Evolutionary conservation across 169 alveolate species (phyloP).

Genomic region (Theileria equi): DNA sequence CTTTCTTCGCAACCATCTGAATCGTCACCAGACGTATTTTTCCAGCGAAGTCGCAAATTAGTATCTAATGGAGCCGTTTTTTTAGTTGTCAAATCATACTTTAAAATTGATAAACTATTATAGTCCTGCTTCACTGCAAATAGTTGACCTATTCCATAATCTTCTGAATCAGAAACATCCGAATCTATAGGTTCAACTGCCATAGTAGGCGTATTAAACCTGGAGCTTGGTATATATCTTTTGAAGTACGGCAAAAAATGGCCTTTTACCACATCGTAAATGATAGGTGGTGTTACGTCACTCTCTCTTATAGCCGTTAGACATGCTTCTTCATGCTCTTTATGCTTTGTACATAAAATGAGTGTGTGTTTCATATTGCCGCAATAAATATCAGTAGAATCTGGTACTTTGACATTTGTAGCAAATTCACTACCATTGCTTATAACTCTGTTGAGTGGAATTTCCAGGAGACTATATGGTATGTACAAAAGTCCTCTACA

Average conservation of each 20-base stretch:
- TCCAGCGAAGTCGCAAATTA: slow-evolving; percentile 33
- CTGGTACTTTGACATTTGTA: slow-evolving; percentile 60
- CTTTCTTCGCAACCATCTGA: slow-evolving; percentile 1
- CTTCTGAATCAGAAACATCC: slow-evolving; percentile 57
- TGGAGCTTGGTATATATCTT: slow-evolving; percentile 7
- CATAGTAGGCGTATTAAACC: slow-evolving; percentile 33
- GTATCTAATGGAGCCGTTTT: slow-evolving; percentile 27
- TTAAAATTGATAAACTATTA: slow-evolving; percentile 24
- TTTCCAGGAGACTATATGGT: slow-evolving; percentile 72
- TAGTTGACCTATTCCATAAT: slow-evolving; percentile 39
- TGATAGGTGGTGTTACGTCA: slow-evolving; percentile 46
- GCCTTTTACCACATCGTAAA: slow-evolving; percentile 50
- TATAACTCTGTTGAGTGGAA: slow-evolving; percentile 63
- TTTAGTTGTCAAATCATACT: slow-evolving; percentile 25
- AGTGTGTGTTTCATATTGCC: slow-evolving; percentile 72
- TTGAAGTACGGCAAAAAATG: slow-evolving; percentile 73
- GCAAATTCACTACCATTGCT: slow-evolving; percentile 67
- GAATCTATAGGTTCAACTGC: slow-evolving; percentile 63
- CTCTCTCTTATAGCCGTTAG: slow-evolving; percentile 61
- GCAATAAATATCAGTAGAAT: slow-evolving; percentile 73
- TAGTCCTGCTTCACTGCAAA: slow-evolving; percentile 25
- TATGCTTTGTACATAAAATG: slow-evolving; percentile 63
- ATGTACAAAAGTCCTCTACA: slow-evolving; percentile 74
- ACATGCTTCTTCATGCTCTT: slow-evolving; percentile 67
- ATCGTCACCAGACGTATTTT: background rate